Evolutionary conservation across 148 eudicot genomes (phyloP).

Genomic region (Beta vulgaris): DNA sequence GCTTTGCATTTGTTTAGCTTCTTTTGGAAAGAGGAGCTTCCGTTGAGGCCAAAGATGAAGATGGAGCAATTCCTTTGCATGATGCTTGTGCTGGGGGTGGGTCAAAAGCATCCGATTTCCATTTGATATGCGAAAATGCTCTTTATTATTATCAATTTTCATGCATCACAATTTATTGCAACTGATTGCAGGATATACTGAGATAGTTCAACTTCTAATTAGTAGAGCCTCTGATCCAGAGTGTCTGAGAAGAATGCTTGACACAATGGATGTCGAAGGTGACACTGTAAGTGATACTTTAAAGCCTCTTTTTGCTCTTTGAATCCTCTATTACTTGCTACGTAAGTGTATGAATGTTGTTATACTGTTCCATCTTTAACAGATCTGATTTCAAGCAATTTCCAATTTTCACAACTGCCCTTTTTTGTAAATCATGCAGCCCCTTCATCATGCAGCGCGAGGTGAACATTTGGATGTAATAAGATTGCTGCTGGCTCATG

Average conservation of each 20-base stretch:
- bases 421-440: slow-evolving; percentile 42
- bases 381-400: neutral
- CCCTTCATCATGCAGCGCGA: slow-evolving; percentile 97
- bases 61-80: slow-evolving; percentile 88
- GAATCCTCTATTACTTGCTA: neutral
- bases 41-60: slow-evolving; percentile 83
- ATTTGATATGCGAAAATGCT: neutral
- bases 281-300: slow-evolving; percentile 71
- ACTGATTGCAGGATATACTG: slow-evolving; percentile 54
- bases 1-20: slow-evolving; percentile 38
- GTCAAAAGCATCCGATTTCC: slow-evolving; percentile 15
- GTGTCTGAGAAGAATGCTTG: slow-evolving; percentile 66
- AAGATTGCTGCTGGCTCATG: slow-evolving; percentile 61
- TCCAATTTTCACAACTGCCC: neutral
- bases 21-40: slow-evolving; percentile 85
- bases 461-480: slow-evolving; percentile 72
- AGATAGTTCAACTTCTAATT: slow-evolving; percentile 63
- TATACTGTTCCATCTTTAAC: neutral
- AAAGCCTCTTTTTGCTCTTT: neutral
- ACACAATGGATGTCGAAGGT: slow-evolving; percentile 82
- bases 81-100: slow-evolving; percentile 98
- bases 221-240: slow-evolving; percentile 44
- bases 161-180: neutral
- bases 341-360: neutral
- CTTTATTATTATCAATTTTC: slow-evolving; percentile 3